phyloP scores from a whole-genome alignment of 148 eudicot genomes.

The Fagopyrum tataricum region DNA sequence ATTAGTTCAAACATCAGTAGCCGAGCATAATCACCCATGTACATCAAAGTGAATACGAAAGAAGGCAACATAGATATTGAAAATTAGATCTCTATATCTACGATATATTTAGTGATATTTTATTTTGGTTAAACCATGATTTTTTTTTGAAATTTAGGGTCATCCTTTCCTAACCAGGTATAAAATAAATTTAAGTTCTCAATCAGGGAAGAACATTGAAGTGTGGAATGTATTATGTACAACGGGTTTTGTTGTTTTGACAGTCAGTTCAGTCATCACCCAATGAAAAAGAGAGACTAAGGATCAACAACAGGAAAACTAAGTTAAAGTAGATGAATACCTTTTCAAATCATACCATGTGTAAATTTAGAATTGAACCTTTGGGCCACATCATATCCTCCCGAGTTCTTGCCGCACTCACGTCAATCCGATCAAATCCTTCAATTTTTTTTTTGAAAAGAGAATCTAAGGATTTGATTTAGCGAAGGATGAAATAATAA shows the following conservation, averaged over 20 bases:
- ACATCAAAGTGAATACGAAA: neutral
- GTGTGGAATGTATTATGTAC: neutral
- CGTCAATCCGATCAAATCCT: neutral
- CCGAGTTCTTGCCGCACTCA: conserved; percentile 69
- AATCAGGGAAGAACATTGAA: neutral
- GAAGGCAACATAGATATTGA: neutral
- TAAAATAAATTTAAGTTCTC: neutral
- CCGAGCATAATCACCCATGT: neutral
- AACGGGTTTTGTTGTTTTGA: neutral
- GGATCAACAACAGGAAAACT: neutral
- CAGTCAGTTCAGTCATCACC: neutral
- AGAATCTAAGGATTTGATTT: neutral
- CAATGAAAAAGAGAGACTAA: neutral
- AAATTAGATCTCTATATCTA: neutral
- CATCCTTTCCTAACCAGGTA: neutral
- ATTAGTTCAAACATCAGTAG: neutral
- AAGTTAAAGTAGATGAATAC: conserved; percentile 23
- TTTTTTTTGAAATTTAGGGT: neutral
- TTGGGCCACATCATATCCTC: conserved; percentile 82
- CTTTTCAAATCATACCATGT: conserved; percentile 97
- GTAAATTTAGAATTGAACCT: conserved; percentile 71
- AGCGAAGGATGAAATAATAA: neutral
- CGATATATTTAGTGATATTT: too few species aligned
- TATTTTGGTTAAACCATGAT: neutral
- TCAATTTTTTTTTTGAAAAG: neutral